Base-by-base conservation (phyloP, 768 basidiomycete genomes). In the Leccinellum luteum region DNA sequence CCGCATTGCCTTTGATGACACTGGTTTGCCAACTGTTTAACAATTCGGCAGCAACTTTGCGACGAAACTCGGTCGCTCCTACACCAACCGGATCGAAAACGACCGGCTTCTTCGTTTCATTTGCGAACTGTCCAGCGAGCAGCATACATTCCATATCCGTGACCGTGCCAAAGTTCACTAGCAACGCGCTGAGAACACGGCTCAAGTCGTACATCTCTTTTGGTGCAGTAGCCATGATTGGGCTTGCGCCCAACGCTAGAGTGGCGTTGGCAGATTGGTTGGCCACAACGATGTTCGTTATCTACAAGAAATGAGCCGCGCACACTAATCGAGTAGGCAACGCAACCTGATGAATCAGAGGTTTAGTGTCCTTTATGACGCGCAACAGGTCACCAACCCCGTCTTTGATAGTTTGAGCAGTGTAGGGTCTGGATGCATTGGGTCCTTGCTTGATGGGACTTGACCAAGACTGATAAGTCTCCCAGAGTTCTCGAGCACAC, bases 1-100 rank as follows among this genome's bases (percentile, higher is more conserved):
- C 91, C 0, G 92, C 89, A 66, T 98, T 97, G 4, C 94, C 94
- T 73, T 98, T 98, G 73, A 98, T 94, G 21, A 96, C 89, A 17
- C 89, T 87, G 12, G 88, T 85, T 71, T 95, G 93, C 84, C 89
- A 96, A 23, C 76, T 73, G 57, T 87, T 76, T 19, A 96, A 73
- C 13, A 96, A 78, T 55, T 85, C 91, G 85, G 69, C 50, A 15
- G 65, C 62, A 13, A 78, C 80, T 10, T 76, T 75, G 61, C 85
- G 84, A 49, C 94, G 81, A 69, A 84, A 90, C 4, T 72, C 62
- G 3, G 90, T 90, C 1, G 95, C 94, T 6, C 94, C 94, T 0
- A 94, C 81, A 19, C 92, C 95, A 12, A 98, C 95, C 3, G 95
- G 95, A 68, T 97, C 95, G 58, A 96, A 90, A 0, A 97, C 80